Base-by-base conservation (phyloP, 306 rosid species). In the Urtica urens region DNA sequence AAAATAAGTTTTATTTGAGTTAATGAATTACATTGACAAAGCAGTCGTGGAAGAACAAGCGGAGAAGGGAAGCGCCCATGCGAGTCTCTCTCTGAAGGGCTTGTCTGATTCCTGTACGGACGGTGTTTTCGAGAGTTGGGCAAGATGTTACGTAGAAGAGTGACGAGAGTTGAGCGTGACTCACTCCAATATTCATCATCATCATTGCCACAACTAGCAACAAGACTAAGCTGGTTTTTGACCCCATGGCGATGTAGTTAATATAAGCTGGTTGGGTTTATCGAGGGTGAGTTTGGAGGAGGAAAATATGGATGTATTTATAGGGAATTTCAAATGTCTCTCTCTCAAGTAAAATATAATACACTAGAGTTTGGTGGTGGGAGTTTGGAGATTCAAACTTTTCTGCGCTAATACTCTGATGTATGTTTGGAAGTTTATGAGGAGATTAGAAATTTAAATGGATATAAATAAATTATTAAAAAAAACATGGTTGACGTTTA, bases 1-100 rank as follows among this genome's bases (percentile, higher is more conserved):
- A 20, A 10, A 2, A 23, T 23, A 23, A 23, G 24, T 16, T 19
- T 24, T 41, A 41, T 17, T n/a, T 39, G 7, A 14, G 17, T n/a
- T n/a, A n/a, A n/a, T n/a, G n/a, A 4, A 54, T 35, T 51, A 82
- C 96, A 45, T 83, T 76, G 0, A 83, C 93, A 4, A 88, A 83
- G 71, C 90, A 83, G 35, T 88, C 93, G 31, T 88, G 96, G 80
- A 88, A 88, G 80, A 83, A 77, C 71, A 88, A 39, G 35, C 90
- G 90, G 57, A 83, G 79, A 33, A 84, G 61, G 15, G 97, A 88
- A 60, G 95, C 92, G 1, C 67, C 97, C 1, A 90, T 21, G 0
- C 93, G 62, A 2, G 69, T 13, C 52, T 90, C 95, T 20, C 0
- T 33, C 2, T 0, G 6, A 22, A 90, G 30, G 55, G 77, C 86